Percentiles rank a stretch among this genome's conserved stretches.
Conservation (phyloP, 2,329 filamentous ascomycete genomes). For the Aureobasidium leucospermi region DNA sequence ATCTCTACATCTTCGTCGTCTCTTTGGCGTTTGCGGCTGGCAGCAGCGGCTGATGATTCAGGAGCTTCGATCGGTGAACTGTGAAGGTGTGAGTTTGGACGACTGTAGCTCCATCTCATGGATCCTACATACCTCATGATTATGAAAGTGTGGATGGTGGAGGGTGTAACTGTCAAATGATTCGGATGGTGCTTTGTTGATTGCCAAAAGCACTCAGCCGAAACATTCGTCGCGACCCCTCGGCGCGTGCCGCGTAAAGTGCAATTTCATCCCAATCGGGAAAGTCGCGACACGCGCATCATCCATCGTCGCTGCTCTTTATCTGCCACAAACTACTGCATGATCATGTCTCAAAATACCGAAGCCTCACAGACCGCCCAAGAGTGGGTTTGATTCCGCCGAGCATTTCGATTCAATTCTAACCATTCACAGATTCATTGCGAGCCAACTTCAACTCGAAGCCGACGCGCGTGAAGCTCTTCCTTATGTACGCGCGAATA, state of each 20-base stretch:
- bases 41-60: constrained; percentile 28
- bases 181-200: constrained; percentile 2
- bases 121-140: not conserved
- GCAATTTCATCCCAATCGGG: not conserved
- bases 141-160: not conserved
- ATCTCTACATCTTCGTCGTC: constrained; percentile 54
- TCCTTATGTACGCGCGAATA: constrained; percentile 62
- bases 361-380: constrained; percentile 49
- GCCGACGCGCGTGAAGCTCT: constrained; percentile 91
- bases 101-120: not conserved
- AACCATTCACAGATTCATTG: constrained; percentile 60
- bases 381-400: constrained; percentile 27
- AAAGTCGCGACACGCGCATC: not conserved
- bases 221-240: not conserved
- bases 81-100: not conserved
- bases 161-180: not conserved
- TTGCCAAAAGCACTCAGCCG: not conserved
- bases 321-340: not conserved
- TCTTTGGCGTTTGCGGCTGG: constrained; percentile 55
- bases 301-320: not conserved
- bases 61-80: constrained; percentile 7
- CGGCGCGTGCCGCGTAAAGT: constrained; percentile 5
- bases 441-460: constrained; percentile 82
- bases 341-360: constrained; percentile 38
- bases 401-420: not conserved